These are phyloP conservation scores for Chenopodium album DNA, from an alignment of 148 eudicot genomes.

Conservation along the genomic window DNA sequence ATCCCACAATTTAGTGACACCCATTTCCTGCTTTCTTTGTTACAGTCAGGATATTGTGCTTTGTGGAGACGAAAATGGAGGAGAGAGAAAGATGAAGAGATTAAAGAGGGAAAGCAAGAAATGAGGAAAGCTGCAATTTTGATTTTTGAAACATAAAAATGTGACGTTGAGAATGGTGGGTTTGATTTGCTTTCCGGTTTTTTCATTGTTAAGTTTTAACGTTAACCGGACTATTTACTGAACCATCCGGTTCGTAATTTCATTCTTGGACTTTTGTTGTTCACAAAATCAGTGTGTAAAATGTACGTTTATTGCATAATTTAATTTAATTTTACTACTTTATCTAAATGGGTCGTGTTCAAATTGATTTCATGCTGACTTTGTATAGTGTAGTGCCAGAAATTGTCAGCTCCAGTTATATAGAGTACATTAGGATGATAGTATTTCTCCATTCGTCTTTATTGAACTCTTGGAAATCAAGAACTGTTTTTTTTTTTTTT, in stretches of 20 bases:
- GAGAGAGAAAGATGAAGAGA: not conserved
- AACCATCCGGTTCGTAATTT: not conserved
- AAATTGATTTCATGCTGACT: too few species aligned
- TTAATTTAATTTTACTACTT: too few species aligned
- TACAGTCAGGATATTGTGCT: not conserved
- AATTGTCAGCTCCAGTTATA: too few species aligned
- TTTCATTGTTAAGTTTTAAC: not conserved
- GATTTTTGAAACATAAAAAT: constrained; percentile 12
- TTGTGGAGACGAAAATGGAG: not conserved
- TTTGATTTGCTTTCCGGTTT: constrained; percentile 4
- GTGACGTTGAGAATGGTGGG: constrained; percentile 18
- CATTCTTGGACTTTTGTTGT: not conserved
- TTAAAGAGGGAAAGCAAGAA: not conserved
- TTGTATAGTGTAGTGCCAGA: too few species aligned
- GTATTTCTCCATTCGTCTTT: too few species aligned
- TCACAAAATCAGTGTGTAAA: too few species aligned
- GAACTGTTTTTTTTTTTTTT: too few species aligned
- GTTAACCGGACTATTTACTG: not conserved
- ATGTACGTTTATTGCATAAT: too few species aligned
- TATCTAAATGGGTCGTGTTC: too few species aligned
- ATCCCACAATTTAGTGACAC: constrained; percentile 91
- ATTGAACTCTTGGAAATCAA: too few species aligned
- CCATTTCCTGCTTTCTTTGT: constrained; percentile 39
- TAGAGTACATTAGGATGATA: too few species aligned
- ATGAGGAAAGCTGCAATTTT: constrained; percentile 14